Percentiles rank a stretch among this genome's conserved stretches.
phyloP scores from a whole-genome alignment of 2,329 filamentous ascomycete genomes.

The Hypoxylon rubiginosum region DNA sequence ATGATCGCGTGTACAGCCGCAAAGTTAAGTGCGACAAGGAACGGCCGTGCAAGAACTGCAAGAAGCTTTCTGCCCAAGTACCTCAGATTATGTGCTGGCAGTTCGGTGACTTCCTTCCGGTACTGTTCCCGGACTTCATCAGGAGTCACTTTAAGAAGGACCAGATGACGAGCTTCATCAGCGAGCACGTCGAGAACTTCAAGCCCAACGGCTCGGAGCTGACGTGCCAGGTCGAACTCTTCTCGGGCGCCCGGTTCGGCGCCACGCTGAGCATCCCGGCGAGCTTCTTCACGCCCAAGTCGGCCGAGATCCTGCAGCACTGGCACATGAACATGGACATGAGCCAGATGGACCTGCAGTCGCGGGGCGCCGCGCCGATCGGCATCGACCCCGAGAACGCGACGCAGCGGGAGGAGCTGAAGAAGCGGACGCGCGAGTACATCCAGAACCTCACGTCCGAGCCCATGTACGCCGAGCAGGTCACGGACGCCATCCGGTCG shows the following conservation, averaged over 20 bases:
- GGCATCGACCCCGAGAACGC: slow-evolving; percentile 61
- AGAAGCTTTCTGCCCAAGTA: slow-evolving; percentile 63
- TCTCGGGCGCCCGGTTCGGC: slow-evolving; percentile 61
- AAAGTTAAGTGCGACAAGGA: slow-evolving; percentile 71
- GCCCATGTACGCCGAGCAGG: slow-evolving; percentile 62
- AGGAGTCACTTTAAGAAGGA: slow-evolving; percentile 65
- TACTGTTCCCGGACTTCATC: slow-evolving; percentile 67
- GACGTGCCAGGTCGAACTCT: slow-evolving; percentile 62
- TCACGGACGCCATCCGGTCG: slow-evolving; percentile 62
- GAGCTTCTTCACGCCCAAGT: slow-evolving; percentile 66
- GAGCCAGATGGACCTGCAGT: slow-evolving; percentile 58
- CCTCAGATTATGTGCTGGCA: slow-evolving; percentile 71
- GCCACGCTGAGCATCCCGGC: slow-evolving; percentile 63
- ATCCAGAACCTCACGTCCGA: slow-evolving; percentile 63
- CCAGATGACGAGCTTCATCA: slow-evolving; percentile 62
- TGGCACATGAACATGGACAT: slow-evolving; percentile 61
- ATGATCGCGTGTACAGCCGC: slow-evolving; percentile 54
- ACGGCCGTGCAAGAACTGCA: slow-evolving; percentile 69
- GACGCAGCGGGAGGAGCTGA: slow-evolving; percentile 61
- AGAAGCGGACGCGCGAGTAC: slow-evolving; percentile 63
- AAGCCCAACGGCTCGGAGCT: slow-evolving; percentile 57
- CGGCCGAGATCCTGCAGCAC: slow-evolving; percentile 63
- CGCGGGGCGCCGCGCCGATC: slow-evolving; percentile 62
- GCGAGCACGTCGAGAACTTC: slow-evolving; percentile 64
- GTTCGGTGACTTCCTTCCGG: slow-evolving; percentile 67